Evolutionary conservation across 2,329 filamentous ascomycete genomes (phyloP).

Genomic region (Talaromyces sp.): DNA sequence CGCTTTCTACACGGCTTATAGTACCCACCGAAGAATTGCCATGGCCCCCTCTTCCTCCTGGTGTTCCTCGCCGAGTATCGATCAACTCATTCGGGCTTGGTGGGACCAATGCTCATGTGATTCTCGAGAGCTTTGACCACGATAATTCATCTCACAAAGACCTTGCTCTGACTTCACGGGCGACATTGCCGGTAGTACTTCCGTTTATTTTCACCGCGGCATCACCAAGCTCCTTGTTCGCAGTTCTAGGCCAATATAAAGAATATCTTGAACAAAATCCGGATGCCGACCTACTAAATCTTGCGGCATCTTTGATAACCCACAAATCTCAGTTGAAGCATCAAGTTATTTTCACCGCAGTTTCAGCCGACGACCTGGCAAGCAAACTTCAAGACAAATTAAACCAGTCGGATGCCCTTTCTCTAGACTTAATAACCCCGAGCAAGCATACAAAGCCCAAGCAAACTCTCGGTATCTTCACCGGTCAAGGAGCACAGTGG

Average conservation of each 20-base stretch:
- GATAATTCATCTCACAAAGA: not conserved
- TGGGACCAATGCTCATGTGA: constrained; percentile 30
- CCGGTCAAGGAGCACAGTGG: constrained; percentile 30
- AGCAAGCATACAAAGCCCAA: not conserved
- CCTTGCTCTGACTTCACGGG: not conserved
- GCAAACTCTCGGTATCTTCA: constrained; percentile 22
- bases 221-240: not conserved
- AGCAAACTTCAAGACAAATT: constrained; percentile 6
- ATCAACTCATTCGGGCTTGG: constrained; percentile 44
- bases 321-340: not conserved
- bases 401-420: not conserved
- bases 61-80: constrained; percentile 15
- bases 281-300: constrained; percentile 45
- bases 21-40: constrained; percentile 15
- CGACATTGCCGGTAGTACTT: not conserved
- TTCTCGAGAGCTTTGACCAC: constrained; percentile 16
- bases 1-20: constrained; percentile 21
- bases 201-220: constrained; percentile 6
- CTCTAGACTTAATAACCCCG: not conserved
- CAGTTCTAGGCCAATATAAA: not conserved
- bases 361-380: not conserved
- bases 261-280: constrained; percentile 50
- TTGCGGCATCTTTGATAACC: constrained; percentile 51
- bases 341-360: not conserved
- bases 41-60: constrained; percentile 15